Evolutionary conservation across 2,329 filamentous ascomycete species (phyloP).

Genomic region (Colletotrichum agaves): DNA sequence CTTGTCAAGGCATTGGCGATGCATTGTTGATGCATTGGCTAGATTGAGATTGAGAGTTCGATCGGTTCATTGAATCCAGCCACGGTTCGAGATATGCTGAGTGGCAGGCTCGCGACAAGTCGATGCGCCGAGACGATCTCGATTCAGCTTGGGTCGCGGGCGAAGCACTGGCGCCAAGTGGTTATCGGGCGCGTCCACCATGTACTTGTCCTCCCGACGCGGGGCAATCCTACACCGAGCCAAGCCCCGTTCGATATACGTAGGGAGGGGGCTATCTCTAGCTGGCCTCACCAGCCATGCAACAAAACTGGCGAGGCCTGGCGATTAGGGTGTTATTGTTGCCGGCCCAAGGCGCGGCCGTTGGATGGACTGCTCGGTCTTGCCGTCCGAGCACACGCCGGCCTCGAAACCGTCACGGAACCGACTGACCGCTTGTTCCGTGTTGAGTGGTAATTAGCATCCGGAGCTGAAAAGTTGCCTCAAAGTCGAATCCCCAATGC

Average conservation of each 20-base stretch:
- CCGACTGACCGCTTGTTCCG: slow-evolving; percentile 34
- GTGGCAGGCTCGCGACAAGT: slow-evolving; percentile 5
- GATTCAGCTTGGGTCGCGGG: slow-evolving; percentile 4
- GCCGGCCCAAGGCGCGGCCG: not conserved
- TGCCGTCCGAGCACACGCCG: not conserved
- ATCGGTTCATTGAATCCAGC: slow-evolving; percentile 2
- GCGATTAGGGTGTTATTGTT: not conserved
- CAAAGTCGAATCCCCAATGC: not conserved
- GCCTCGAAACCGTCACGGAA: slow-evolving; percentile 20
- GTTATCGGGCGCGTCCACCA: not conserved
- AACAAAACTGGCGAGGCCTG: not conserved
- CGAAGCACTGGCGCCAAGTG: slow-evolving; percentile 5
- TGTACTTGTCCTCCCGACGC: slow-evolving; percentile 8
- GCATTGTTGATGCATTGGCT: slow-evolving; percentile 5
- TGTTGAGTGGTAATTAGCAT: not conserved
- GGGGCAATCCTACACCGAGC: slow-evolving; percentile 12
- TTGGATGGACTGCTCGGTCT: not conserved
- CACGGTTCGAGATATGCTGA: not conserved
- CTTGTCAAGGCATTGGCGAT: not conserved
- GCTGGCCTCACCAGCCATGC: slow-evolving; percentile 5
- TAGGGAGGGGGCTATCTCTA: slow-evolving; percentile 5
- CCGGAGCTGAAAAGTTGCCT: slow-evolving; percentile 4
- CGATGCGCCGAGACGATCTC: slow-evolving; percentile 5
- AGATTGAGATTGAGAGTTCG: slow-evolving; percentile 7
- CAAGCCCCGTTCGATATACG: slow-evolving; percentile 6